phyloP scores from a whole-genome alignment of 2,329 filamentous ascomycete genomes.

The Dryadomyces sulphureus region DNA sequence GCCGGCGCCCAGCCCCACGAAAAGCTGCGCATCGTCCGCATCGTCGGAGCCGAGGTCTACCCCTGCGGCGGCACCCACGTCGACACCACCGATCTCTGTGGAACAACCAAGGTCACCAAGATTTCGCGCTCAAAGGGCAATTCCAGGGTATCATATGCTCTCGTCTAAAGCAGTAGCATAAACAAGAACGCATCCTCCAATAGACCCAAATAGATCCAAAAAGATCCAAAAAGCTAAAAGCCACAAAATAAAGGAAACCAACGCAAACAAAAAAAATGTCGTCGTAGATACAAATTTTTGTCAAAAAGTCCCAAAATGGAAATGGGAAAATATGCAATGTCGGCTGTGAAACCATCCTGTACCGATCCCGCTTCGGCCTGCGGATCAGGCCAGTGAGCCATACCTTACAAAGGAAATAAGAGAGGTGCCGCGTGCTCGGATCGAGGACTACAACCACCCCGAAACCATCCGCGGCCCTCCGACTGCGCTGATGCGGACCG shows the following conservation, averaged over 20 bases:
- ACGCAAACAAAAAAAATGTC: neutral
- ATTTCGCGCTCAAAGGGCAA: conserved; percentile 49
- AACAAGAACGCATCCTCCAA: too few relatives aligned
- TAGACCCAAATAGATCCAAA: too few relatives aligned
- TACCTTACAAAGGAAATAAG: neutral
- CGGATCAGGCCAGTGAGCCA: neutral
- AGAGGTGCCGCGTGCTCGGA: neutral
- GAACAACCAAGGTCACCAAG: conserved; percentile 49
- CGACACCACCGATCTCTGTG: conserved; percentile 39
- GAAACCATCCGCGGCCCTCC: conserved; percentile 11
- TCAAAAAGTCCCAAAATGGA: neutral
- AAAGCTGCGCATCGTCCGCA: conserved; percentile 52
- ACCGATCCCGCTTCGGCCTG: neutral
- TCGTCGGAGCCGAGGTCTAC: conserved; percentile 54
- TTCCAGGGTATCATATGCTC: conserved; percentile 38
- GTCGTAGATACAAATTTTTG: neutral
- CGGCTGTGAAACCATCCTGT: neutral
- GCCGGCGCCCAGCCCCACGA: conserved; percentile 22
- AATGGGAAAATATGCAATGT: neutral
- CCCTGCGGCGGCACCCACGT: conserved; percentile 68
- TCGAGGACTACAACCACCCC: neutral
- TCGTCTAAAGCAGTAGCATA: conserved; percentile 1
- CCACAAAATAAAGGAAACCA: neutral
- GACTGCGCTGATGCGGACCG: conserved; percentile 22
- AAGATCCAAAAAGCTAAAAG: neutral